These are phyloP conservation scores for Mucor irregularis DNA, from an alignment of 371 early-diverging fungal species.

Conservation along the genomic window DNA sequence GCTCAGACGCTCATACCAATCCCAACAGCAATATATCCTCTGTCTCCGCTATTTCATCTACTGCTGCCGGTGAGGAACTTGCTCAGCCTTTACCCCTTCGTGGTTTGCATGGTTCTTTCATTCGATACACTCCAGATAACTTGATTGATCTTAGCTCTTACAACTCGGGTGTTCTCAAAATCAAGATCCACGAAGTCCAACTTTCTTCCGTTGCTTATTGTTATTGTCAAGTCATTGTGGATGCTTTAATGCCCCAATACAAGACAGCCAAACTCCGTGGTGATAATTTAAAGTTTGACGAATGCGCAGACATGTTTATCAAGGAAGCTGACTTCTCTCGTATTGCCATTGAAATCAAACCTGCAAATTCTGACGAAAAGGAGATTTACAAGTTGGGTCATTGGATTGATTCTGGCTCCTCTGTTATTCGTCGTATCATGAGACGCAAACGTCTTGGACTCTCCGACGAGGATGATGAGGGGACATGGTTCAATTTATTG, in stretches of 20 bases:
- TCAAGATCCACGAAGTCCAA: slow-evolving; percentile 45
- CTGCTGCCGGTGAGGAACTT: neutral
- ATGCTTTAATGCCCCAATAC: slow-evolving; percentile 43
- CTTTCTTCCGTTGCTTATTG: slow-evolving; percentile 21
- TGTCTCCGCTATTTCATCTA: slow-evolving; percentile 1
- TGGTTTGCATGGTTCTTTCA: slow-evolving; percentile 28
- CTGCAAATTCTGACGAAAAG: slow-evolving; percentile 32
- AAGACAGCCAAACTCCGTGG: slow-evolving; percentile 44
- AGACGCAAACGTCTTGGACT: slow-evolving; percentile 16
- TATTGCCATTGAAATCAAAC: slow-evolving; percentile 54
- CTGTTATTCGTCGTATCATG: slow-evolving; percentile 42
- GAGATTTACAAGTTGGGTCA: slow-evolving; percentile 37
- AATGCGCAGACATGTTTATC: slow-evolving; percentile 56
- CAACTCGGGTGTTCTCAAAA: slow-evolving; percentile 39
- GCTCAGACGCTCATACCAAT: neutral
- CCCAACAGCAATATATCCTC: slow-evolving; percentile 4
- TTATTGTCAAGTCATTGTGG: slow-evolving; percentile 42
- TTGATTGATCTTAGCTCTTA: slow-evolving; percentile 40
- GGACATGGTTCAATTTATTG: slow-evolving; percentile 40
- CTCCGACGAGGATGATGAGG: slow-evolving; percentile 21
- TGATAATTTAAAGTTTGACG: slow-evolving; percentile 32
- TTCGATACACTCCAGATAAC: slow-evolving; percentile 48
- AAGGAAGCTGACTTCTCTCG: slow-evolving; percentile 65
- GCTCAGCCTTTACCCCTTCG: slow-evolving; percentile 11
- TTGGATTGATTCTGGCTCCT: slow-evolving; percentile 35